Evolutionary conservation across 257 asterid genomes (phyloP), one percentile per base, ranked within the genome.

Genomic region (Anisodus acutangulus): DNA sequence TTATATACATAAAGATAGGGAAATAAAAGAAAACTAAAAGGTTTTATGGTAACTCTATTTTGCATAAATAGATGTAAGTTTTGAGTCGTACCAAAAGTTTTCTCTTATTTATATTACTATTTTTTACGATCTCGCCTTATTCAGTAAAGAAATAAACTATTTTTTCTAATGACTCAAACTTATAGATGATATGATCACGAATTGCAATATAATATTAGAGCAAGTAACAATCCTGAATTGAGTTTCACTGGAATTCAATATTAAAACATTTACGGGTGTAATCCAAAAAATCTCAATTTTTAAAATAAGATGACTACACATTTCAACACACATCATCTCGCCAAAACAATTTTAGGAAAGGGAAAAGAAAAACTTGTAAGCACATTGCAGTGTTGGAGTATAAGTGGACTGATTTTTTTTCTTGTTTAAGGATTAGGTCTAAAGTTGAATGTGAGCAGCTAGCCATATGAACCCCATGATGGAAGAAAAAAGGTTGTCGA

Each of bases 391-490:
- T 37, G 22, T 67, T 16, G 31, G 12, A 69, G 78, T 39, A 12
- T 1, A 69, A 69, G 54, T 39, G 78, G 53, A 69, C 6, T 39
- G 26, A 37, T 37, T 69, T 6, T 9, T 9, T 41, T 70, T 41
- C 5, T 70, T 41, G 49, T 68, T 41, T 17, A 17, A 41, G 4
- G 8, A 55, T 68, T 37, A 3, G 37, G 31, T 70, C 15, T 70
- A 70, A 70, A 70, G 55, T 70, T 43, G 79, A 70, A 41, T 70
- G 35, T 41, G 55, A 37, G 35, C 76, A 37, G 41, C 76, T 37
- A 70, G 57, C 55, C 79, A 70, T 70, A 70, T 41, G 55, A 70
- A 70, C 35, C 2, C 49, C 74, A 67, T 69, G 16, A 69, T 69
- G 76, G 10, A 67, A 13, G 1, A 35, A 26, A 66, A 69, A 39